These are phyloP conservation scores for Sicyos edulis DNA, from an alignment of 306 rosid genomes.

Conservation along the genomic window DNA sequence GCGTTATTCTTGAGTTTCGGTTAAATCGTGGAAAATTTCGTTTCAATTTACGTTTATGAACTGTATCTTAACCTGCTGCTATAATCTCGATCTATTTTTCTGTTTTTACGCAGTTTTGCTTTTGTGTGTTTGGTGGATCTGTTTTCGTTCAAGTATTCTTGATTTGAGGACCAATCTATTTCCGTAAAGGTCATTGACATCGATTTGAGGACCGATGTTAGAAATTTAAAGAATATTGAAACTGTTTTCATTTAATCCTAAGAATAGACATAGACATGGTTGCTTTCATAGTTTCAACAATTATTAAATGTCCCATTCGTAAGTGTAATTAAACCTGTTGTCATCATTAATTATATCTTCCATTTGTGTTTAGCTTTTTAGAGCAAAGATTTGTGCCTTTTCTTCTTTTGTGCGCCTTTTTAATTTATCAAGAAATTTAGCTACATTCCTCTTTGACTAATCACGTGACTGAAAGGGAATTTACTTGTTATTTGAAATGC, in stretches of 20 bases:
- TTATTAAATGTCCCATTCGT: neutral
- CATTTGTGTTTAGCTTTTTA: neutral
- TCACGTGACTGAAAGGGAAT: neutral
- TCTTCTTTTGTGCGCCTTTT: neutral
- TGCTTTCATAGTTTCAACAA: neutral
- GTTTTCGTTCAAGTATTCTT: neutral
- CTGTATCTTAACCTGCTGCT: neutral
- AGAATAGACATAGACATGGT: neutral
- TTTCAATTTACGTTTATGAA: neutral
- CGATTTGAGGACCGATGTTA: neutral
- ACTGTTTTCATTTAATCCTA: neutral
- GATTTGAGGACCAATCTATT: neutral
- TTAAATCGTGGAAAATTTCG: neutral
- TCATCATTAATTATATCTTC: neutral
- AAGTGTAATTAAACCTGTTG: neutral
- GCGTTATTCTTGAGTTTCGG: slow-evolving; percentile 32
- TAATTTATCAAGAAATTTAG: slow-evolving; percentile 3
- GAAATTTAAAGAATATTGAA: neutral
- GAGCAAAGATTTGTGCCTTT: neutral
- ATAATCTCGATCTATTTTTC: neutral
- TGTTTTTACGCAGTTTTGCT: neutral
- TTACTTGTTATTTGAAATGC: neutral
- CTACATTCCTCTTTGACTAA: neutral
- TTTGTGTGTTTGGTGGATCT: neutral
- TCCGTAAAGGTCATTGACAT: neutral